Conservation (phyloP, 2,329 filamentous ascomycete species). For the Sporothrix brunneoviolacea region DNA sequence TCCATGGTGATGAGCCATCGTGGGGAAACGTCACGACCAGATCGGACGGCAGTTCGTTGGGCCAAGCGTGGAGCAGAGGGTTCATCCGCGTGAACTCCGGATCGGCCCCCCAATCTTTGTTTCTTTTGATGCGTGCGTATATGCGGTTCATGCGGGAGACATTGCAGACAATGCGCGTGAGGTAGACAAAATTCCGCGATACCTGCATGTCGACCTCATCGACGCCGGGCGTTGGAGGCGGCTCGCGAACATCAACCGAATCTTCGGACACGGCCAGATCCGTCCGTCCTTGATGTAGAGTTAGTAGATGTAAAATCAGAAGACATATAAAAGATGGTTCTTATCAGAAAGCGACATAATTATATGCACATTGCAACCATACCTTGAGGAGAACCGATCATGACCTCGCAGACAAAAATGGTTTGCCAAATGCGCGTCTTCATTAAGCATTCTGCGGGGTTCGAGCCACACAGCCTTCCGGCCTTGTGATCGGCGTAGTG, state of each 20-base stretch:
- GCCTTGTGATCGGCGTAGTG: slow-evolving; percentile 73
- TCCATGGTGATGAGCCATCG: slow-evolving; percentile 74
- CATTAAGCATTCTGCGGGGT: slow-evolving; percentile 67
- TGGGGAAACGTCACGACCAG: slow-evolving; percentile 69
- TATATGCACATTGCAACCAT: no score
- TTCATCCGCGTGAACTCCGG: slow-evolving; percentile 76
- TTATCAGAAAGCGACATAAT: no score
- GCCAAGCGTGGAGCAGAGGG: slow-evolving; percentile 68
- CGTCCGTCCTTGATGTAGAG: no score
- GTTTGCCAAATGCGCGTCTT: slow-evolving; percentile 88
- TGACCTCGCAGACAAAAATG: slow-evolving; percentile 77
- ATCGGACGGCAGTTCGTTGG: slow-evolving; percentile 69
- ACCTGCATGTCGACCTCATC: slow-evolving; percentile 70
- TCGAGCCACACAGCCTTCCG: slow-evolving; percentile 62
- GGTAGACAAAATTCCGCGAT: slow-evolving; percentile 79
- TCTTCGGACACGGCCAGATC: slow-evolving; percentile 71
- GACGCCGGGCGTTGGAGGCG: slow-evolving; percentile 55
- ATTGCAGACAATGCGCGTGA: slow-evolving; percentile 69
- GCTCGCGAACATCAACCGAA: slow-evolving; percentile 67
- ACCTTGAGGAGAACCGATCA: slow-evolving; percentile 92
- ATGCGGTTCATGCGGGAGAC: slow-evolving; percentile 70
- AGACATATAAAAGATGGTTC: no score
- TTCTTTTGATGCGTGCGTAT: slow-evolving; percentile 63
- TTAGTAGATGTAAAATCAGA: no score
- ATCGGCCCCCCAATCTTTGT: slow-evolving; percentile 76